Base-by-base conservation (phyloP, 768 basidiomycete species). In the Lactifluus echinatus region DNA sequence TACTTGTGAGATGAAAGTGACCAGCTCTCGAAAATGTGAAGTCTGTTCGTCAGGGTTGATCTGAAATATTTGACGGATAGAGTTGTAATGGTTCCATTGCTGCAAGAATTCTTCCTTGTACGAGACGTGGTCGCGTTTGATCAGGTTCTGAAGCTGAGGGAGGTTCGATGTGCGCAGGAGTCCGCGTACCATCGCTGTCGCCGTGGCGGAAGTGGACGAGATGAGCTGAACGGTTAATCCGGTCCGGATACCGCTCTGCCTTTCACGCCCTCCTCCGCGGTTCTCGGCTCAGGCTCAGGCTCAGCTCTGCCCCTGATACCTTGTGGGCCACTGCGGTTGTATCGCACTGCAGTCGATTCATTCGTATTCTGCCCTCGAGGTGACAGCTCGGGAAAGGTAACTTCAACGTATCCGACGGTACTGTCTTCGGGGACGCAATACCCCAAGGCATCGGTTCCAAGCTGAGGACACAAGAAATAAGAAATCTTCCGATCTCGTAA, bases 101-200 rank as follows among this genome's bases (percentile, higher is more conserved):
- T 92, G 92, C 15, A 93, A 68, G 64, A 98, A 99, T 65, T 99
- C 96, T 60, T 98, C 95, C 68, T 82, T 87, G 75, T 99, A 98
- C 0, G 82, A 85, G 8, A 74, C 71, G 3, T 95, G 89, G 69
- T 96, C 92, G 43, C 96, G 81, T 69, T 99, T 99, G 70, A 99
- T 93, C 52, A 98, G 78, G 69, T 97, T 97, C 70, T 98, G 95
- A 8, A 99, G 79, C 67, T 96, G 92, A 0, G 96, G 94, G 8
- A 97, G 81, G 67, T 95, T 95, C 15, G 89, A 81, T 31, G 90
- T 86, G 63, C 95, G 79, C 54, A 93, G 78, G 50, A 87, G 77
- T 48, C 88, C 89, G 56, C 89, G 78, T 63, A 75, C 79, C 78
- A 79, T 80, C 29, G 37, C 37, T 40, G 34, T 21, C 6, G 7